phyloP scores from a whole-genome alignment of 2,329 filamentous ascomycete species.

The Epichloe bromicola region DNA sequence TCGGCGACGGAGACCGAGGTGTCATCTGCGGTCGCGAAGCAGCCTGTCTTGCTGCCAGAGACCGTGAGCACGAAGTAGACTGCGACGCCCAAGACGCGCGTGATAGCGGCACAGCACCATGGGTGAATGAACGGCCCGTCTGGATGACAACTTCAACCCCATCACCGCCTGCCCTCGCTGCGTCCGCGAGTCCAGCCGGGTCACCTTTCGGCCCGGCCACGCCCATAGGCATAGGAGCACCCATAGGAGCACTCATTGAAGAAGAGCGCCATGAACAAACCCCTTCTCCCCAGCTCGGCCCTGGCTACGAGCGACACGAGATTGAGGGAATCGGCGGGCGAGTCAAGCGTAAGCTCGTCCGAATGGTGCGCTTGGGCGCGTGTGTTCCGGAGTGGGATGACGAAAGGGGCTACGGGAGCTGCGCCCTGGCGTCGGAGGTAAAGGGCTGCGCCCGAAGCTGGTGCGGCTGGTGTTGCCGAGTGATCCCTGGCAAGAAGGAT shows the following conservation, averaged over 20 bases:
- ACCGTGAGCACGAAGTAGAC: conserved; percentile 73
- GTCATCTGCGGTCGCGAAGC: conserved; percentile 74
- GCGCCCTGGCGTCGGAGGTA: conserved; percentile 58
- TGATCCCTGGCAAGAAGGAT: conserved; percentile 49
- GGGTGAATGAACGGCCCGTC: conserved; percentile 11
- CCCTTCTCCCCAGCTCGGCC: conserved; percentile 39
- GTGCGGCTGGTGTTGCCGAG: conserved; percentile 84
- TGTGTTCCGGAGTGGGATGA: conserved; percentile 80
- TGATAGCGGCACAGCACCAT: conserved; percentile 20
- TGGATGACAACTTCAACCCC: conserved; percentile 11
- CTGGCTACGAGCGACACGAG: conserved; percentile 76
- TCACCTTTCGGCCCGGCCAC: conserved; percentile 9
- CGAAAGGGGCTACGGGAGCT: conserved; percentile 47
- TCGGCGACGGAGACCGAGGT: conserved; percentile 77
- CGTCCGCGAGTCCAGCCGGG: conserved; percentile 6
- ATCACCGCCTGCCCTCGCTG: conserved; percentile 5
- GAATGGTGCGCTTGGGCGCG: conserved; percentile 67
- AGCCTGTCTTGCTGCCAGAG: conserved; percentile 62
- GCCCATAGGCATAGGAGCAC: conserved; percentile 14
- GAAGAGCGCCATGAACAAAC: conserved; percentile 26
- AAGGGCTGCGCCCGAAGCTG: conserved; percentile 59
- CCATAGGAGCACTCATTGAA: conserved; percentile 17
- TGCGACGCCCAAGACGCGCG: conserved; percentile 67
- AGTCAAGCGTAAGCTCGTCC: conserved; percentile 79
- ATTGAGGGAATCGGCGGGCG: conserved; percentile 83